Base-by-base conservation (phyloP, 2,329 filamentous ascomycete genomes). In the Penicillium sp. region DNA sequence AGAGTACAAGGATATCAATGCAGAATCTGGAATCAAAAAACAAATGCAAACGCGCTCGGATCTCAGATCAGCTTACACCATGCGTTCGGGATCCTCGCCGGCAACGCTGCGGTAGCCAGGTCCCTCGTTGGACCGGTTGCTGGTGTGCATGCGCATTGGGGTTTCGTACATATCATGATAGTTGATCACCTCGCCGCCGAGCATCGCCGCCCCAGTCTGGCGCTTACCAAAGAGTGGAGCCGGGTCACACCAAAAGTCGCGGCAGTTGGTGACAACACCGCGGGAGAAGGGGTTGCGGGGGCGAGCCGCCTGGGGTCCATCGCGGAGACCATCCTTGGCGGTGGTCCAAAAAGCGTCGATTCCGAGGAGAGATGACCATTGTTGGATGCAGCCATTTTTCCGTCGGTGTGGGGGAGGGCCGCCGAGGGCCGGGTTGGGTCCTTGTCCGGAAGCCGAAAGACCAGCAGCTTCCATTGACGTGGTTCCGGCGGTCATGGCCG, bases 201-300 rank as follows among this genome's bases (percentile, higher is more conserved):
- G 77, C 72, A 92, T 78, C 0, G 89, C 92, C 43, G 82, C 82
- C 13, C 93, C 93, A 50, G 85, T 88, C 68, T 90, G 86, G 57
- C 89, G 84, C 67, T 82, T 85, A 12, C 89, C 86, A 72, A 96
- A 93, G 19, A 96, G 74, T 0, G 93, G 89, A 2, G 90, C 88
- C 2, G 90, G 86, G 71, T 97, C 94, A 69, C 90, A 93, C 91
- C 93, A 97, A 73, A 99, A 99, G 75, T 99, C 95, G 64, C 86
- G 89, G 76, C 94, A 99, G 72, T 99, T 99, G 58, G 87, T 84
- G n/a, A 95, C 67, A 40, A 91, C 82, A 8, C 94, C 94, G 33
- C 87, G 83, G 57, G 87, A 93, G 74, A 93, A 99, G 0, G 93
- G 93, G 72, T 97, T 99, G 64, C 82, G 81, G 71, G 83, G 83